Evolutionary conservation across 176 grass and related monocot genomes (phyloP).

Genomic region (Phoenix dactylifera): DNA sequence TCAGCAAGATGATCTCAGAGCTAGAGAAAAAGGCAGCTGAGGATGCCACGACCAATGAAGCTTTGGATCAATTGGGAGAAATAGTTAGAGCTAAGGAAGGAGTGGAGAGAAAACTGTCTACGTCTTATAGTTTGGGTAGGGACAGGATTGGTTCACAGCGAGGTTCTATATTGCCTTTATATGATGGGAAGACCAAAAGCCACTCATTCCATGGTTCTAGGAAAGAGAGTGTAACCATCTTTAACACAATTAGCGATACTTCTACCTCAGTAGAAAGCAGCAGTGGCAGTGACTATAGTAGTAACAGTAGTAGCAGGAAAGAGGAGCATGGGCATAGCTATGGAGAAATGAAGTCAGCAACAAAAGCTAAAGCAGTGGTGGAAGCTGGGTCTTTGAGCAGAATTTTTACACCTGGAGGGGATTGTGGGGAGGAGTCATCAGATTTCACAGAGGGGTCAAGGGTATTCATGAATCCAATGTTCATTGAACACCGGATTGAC

Average conservation of each 20-base stretch:
- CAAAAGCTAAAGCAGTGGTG: conserved; percentile 5
- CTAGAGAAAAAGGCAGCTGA: conserved; percentile 44
- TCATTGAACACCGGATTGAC: conserved; percentile 17
- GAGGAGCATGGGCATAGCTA: not conserved
- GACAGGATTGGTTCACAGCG: conserved; percentile 24
- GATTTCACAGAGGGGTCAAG: conserved; percentile 4
- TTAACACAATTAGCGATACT: conserved; percentile 34
- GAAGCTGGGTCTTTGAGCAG: conserved; percentile 36
- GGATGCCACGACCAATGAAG: conserved; percentile 37
- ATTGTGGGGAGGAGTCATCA: conserved; percentile 16
- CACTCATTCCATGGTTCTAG: conserved; percentile 54
- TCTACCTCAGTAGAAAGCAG: conserved; percentile 32
- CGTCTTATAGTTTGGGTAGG: conserved; percentile 58
- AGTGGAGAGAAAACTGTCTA: conserved; percentile 44
- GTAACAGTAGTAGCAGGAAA: conserved; percentile 2
- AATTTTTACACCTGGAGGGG: not conserved
- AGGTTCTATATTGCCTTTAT: conserved; percentile 47
- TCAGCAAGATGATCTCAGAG: conserved; percentile 49
- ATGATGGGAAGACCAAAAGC: conserved; percentile 46
- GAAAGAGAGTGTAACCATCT: conserved; percentile 43
- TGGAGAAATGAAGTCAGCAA: conserved; percentile 19
- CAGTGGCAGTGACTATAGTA: conserved; percentile 18
- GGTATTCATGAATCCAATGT: conserved; percentile 27
- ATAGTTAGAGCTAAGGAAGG: conserved; percentile 61
- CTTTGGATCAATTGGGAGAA: conserved; percentile 51